Evolutionary conservation across 2,329 filamentous ascomycete species (phyloP), one percentile per base, ranked within the genome.

Genomic region (Trichoderma aggressivum): DNA sequence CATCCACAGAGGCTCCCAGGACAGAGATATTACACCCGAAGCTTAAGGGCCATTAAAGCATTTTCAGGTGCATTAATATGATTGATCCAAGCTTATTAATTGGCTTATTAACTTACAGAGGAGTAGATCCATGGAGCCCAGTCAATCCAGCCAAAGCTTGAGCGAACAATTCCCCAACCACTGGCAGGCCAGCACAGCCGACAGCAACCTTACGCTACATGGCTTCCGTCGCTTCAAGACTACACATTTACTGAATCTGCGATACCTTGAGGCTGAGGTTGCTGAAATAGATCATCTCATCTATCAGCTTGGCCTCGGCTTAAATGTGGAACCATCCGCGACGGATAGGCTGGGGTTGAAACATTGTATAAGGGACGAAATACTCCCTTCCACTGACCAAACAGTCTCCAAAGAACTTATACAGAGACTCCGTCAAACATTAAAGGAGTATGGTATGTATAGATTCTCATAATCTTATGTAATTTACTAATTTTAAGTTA

Each of bases 51-150:
- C 7, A 34, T 34, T 11, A 34, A 11, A 34, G 3, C 26, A 28
- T 28, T 28, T 28, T 28, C 36, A 43, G 1, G 39, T 43, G 18
- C 18, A 43, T n/a, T 1, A 0, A 10, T 43, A n/a, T 43, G n/a
- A 1, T 0, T 0, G 7, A 1, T 7, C 43, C 21, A 0, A 12
- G 10, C n/a, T 50, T 21, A 50, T 50, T 0, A 12, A 21, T 0
- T 11, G 11, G 10, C n/a, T 11, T 50, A 1, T 21, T 6, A 11
- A 50, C n/a, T 12, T 3, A 21, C 10, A 50, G n/a, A 21, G 0
- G 11, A 26, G 6, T 10, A 26, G 53, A 2, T 3, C 12, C 3
- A 58, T 58, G 26, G 55, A 30, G 11, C 55, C 26, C 11, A n/a
- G 1, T 32, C 55, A 58, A 24, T 7, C 14, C 8, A 1, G 55